A percentile compares a stretch with the other conserved stretches of the same genome.
Evolutionary conservation across 805 yeast genomes (phyloP).

Genomic region (Blastobotrys muscicola): DNA sequence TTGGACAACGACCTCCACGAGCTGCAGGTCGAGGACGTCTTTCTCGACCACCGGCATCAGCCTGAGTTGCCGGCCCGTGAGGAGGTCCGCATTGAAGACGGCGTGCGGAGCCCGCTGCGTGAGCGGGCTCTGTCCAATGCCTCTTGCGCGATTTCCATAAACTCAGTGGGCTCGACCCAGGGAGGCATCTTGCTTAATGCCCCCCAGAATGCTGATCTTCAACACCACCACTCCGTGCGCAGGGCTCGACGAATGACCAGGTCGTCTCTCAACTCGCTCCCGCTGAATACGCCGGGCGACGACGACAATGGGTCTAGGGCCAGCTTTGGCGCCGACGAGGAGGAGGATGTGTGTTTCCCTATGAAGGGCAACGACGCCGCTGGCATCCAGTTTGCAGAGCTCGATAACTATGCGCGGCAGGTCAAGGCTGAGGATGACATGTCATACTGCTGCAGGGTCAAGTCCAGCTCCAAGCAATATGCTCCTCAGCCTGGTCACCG

Average conservation of each 20-base stretch:
- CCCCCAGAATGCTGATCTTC: slow-evolving; percentile 1
- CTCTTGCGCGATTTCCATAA: slow-evolving; percentile 16
- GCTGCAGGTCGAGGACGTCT: neutral
- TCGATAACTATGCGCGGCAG: slow-evolving; percentile 68
- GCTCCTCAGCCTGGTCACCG: slow-evolving; percentile 7
- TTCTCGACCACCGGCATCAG: neutral
- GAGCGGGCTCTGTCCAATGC: slow-evolving; percentile 3
- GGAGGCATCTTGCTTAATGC: slow-evolving; percentile 16
- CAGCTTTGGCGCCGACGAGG: slow-evolving; percentile 73
- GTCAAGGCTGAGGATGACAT: slow-evolving; percentile 23
- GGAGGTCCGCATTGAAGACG: neutral
- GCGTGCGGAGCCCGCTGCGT: neutral
- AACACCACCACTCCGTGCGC: neutral
- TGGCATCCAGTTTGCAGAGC: slow-evolving; percentile 86
- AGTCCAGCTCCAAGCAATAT: slow-evolving; percentile 2
- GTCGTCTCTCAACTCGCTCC: slow-evolving; percentile 47
- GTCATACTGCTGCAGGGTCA: slow-evolving; percentile 3
- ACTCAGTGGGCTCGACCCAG: slow-evolving; percentile 12
- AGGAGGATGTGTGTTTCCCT: slow-evolving; percentile 96
- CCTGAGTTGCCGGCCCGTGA: neutral
- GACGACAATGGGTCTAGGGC: slow-evolving; percentile 25
- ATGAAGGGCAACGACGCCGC: slow-evolving; percentile 50
- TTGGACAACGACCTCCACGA: neutral
- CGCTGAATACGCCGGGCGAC: slow-evolving; percentile 15
- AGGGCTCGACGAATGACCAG: slow-evolving; percentile 15